phyloP scores from a whole-genome alignment of 495 filamentous ascomycete species.

The Cercophora scortea region DNA sequence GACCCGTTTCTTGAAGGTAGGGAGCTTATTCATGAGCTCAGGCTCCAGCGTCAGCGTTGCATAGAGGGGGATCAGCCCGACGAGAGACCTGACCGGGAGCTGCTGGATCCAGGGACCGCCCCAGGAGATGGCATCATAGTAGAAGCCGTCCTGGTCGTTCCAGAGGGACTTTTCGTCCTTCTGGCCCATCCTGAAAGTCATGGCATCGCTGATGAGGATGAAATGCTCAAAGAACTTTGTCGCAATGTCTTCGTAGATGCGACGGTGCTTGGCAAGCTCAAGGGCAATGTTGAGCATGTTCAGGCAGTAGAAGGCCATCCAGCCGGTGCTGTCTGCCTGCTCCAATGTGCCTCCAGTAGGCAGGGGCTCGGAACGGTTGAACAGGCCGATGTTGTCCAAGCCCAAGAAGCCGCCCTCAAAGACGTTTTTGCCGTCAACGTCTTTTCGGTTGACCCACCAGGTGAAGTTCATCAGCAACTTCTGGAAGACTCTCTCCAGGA shows the following conservation, averaged over 20 bases:
- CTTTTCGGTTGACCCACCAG: constrained; percentile 98
- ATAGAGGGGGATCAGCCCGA: constrained; percentile 88
- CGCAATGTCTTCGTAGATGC: constrained; percentile 97
- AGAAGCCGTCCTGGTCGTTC: constrained; percentile 94
- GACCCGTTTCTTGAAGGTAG: constrained; percentile 85
- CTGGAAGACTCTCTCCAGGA: constrained; percentile 92
- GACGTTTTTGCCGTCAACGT: constrained; percentile 86
- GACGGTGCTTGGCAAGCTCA: constrained; percentile 86
- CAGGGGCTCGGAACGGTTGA: constrained; percentile 95
- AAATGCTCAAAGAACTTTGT: constrained; percentile 99
- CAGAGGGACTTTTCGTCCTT: constrained; percentile 77
- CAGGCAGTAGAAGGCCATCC: constrained; percentile 97
- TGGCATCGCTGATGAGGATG: constrained; percentile 93
- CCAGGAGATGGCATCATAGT: constrained; percentile 96
- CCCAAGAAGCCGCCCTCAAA: constrained; percentile 97
- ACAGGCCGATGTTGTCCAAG: constrained; percentile 91
- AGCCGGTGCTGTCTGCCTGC: constrained; percentile 94
- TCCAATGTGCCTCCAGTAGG: constrained; percentile 89
- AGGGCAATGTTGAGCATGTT: constrained; percentile 95
- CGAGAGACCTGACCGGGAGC: constrained; percentile 82
- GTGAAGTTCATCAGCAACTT: constrained; percentile 95
- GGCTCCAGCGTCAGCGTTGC: constrained; percentile 88
- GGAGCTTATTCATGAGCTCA: constrained; percentile 84
- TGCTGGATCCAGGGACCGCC: constrained; percentile 89
- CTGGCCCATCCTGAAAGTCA: constrained; percentile 77